Evolutionary conservation across 257 asterid species (phyloP).

Genomic region (Handroanthus guayacan): DNA sequence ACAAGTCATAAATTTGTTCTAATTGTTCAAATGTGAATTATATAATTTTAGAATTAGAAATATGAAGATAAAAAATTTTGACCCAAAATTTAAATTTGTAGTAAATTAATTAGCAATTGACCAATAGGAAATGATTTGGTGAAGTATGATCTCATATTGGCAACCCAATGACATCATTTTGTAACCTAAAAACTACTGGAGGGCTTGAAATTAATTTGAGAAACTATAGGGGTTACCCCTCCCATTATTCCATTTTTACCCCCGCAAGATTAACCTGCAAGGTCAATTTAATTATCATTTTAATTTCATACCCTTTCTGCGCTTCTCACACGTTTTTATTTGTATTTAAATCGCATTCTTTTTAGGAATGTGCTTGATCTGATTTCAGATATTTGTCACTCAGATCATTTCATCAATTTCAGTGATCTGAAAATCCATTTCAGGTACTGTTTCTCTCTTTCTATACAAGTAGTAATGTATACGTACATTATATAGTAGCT

Average conservation of each 20-base stretch:
- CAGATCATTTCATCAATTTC: conserved; percentile 14
- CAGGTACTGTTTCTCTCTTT: not conserved
- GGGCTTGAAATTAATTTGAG: not conserved
- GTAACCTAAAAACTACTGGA: not conserved
- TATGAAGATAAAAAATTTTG: no score
- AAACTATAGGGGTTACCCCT: not conserved
- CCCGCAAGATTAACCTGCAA: conserved; percentile 2
- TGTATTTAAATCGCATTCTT: not conserved
- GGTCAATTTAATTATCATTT: not conserved
- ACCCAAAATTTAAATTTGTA: no score
- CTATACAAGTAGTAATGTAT: not conserved
- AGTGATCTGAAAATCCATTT: conserved; percentile 19
- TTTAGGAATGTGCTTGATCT: conserved; percentile 1
- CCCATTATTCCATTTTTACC: not conserved
- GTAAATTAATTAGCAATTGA: no score
- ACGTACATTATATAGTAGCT: not conserved
- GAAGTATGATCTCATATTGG: no score
- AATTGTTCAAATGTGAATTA: no score
- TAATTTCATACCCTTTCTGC: not conserved
- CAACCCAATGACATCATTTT: no score
- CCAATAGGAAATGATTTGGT: no score
- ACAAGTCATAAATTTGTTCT: no score
- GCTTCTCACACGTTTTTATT: not conserved
- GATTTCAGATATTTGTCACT: conserved; percentile 15
- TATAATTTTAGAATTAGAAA: no score